phyloP scores from a whole-genome alignment of 306 rosid species.

The Casuarina cunninghamiana region DNA sequence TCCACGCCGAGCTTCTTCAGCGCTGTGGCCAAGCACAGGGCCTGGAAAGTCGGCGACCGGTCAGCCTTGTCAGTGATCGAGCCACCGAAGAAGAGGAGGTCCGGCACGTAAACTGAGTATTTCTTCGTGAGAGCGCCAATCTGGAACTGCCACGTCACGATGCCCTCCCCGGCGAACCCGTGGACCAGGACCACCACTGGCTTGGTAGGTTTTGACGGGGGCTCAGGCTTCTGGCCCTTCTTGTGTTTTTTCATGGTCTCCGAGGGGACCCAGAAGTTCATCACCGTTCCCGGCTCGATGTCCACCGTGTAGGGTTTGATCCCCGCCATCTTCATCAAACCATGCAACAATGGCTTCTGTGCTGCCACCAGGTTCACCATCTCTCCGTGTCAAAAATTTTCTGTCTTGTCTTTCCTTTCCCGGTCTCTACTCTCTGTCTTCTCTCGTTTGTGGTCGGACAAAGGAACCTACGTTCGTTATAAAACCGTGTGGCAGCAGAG shows the following conservation, averaged over 20 bases:
- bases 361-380: constrained; percentile 87
- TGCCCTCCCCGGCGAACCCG: constrained; percentile 84
- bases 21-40: constrained; percentile 63
- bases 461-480: background rate
- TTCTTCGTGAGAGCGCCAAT: constrained; percentile 46
- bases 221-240: constrained; percentile 29
- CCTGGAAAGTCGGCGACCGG: constrained; percentile 66
- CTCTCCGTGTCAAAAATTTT: background rate
- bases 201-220: constrained; percentile 44
- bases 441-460: background rate
- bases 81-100: constrained; percentile 81
- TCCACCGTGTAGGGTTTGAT: constrained; percentile 63
- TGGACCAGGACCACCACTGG: constrained; percentile 73
- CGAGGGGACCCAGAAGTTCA: constrained; percentile 79
- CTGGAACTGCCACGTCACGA: constrained; percentile 82
- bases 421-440: too few species aligned
- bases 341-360: constrained; percentile 59
- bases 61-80: constrained; percentile 52
- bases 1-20: constrained; percentile 71
- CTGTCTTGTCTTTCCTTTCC: background rate
- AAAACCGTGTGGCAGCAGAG: constrained; percentile 8
- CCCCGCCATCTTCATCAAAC: constrained; percentile 91
- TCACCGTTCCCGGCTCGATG: constrained; percentile 70
- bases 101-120: constrained; percentile 73
- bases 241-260: constrained; percentile 58